phyloP scores from a whole-genome alignment of 2,329 filamentous ascomycete genomes.

The Atkinsonella hypoxylon region DNA sequence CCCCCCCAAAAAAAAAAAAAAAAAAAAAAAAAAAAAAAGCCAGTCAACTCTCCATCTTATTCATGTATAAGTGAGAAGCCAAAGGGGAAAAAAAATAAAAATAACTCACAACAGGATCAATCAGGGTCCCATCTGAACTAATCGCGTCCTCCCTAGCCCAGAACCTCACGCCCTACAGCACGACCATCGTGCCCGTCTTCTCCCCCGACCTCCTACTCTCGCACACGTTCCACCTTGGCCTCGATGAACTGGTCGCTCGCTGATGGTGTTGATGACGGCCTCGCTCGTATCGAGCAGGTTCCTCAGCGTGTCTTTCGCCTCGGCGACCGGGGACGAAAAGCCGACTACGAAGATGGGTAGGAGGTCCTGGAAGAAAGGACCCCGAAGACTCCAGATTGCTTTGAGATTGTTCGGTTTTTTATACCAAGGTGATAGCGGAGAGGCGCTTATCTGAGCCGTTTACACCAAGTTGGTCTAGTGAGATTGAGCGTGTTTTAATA shows the following conservation, averaged over 20 bases:
- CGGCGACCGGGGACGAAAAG: slow-evolving; percentile 29
- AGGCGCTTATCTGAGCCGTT: too few species aligned
- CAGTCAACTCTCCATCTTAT: background rate
- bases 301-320: slow-evolving; percentile 65
- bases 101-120: slow-evolving; percentile 56
- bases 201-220: slow-evolving; percentile 60
- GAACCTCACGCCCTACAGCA: slow-evolving; percentile 76
- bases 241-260: slow-evolving; percentile 76
- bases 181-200: slow-evolving; percentile 60
- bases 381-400: too few species aligned
- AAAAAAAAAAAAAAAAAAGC: too few species aligned
- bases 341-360: slow-evolving; percentile 63
- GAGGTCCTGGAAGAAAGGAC: too few species aligned
- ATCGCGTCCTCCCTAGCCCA: slow-evolving; percentile 86
- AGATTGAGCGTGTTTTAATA: background rate
- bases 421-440: background rate
- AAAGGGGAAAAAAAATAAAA: slow-evolving; percentile 1
- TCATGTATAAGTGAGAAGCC: background rate
- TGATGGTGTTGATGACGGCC: slow-evolving; percentile 80
- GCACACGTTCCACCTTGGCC: slow-evolving; percentile 61
- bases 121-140: slow-evolving; percentile 59
- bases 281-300: slow-evolving; percentile 63
- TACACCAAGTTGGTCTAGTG: too few species aligned
- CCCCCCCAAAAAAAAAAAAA: too few species aligned
- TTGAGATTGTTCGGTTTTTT: background rate